These are phyloP conservation scores for Neurospora sp. DNA, from an alignment of 495 filamentous ascomycete species.

Conservation along the genomic window DNA sequence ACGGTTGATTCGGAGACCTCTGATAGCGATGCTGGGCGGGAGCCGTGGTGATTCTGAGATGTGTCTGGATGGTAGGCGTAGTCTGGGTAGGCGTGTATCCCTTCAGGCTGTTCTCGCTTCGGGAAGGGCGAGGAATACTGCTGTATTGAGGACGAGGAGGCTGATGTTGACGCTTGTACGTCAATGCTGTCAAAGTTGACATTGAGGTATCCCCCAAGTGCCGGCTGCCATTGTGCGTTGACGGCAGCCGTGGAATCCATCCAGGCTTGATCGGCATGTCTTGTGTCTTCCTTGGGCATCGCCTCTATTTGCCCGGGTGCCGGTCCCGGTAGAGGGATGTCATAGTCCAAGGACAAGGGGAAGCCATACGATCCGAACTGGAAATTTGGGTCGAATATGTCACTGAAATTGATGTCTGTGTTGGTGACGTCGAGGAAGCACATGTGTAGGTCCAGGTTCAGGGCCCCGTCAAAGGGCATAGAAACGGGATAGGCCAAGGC, in stretches of 20 bases:
- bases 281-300: neutral
- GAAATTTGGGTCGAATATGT: slow-evolving; percentile 13
- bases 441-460: slow-evolving; percentile 21
- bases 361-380: neutral
- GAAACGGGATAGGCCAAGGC: neutral
- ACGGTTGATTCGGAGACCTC: neutral
- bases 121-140: neutral
- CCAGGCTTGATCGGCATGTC: neutral
- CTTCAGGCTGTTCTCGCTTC: neutral
- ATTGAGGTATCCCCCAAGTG: neutral
- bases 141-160: neutral
- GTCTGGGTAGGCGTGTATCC: neutral
- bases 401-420: slow-evolving; percentile 21
- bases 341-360: neutral
- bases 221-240: neutral
- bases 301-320: neutral
- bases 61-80: neutral
- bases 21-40: neutral
- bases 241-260: neutral
- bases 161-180: neutral
- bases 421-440: slow-evolving; percentile 25
- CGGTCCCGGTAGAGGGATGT: neutral
- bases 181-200: neutral
- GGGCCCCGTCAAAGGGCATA: slow-evolving; percentile 12
- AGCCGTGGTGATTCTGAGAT: neutral